Evolutionary conservation across 257 asterid genomes (phyloP).

Genomic region (Jacaranda copaia): DNA sequence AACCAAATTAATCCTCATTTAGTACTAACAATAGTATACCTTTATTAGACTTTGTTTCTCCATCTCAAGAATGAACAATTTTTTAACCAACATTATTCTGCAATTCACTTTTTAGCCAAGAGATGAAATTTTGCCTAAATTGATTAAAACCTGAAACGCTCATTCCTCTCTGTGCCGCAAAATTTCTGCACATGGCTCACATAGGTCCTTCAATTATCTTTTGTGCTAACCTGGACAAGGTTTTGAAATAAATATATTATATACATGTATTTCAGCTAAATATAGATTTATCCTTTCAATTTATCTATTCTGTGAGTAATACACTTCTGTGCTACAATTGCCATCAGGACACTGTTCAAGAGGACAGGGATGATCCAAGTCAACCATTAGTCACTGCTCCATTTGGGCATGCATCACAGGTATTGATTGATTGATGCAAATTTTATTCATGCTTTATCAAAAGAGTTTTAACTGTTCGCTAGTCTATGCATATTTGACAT

Average conservation of each 20-base stretch:
- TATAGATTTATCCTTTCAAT: background rate
- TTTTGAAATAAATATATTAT: background rate
- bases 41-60: too few species aligned
- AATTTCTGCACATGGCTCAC: too few species aligned
- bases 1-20: too few species aligned
- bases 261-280: background rate
- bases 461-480: background rate
- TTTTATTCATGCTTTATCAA: background rate
- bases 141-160: too few species aligned
- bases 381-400: conserved; percentile 84
- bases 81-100: too few species aligned
- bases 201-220: too few species aligned
- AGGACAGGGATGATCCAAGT: conserved; percentile 77
- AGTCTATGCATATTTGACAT: background rate
- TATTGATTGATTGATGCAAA: conserved; percentile 32
- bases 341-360: conserved; percentile 36
- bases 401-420: conserved; percentile 91
- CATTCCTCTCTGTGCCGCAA: too few species aligned
- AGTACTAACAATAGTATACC: too few species aligned
- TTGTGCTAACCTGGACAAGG: too few species aligned
- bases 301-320: background rate
- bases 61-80: too few species aligned
- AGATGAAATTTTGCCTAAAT: too few species aligned
- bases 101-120: too few species aligned
- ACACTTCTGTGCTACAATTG: background rate